phyloP scores from a whole-genome alignment of 306 rosid species.

The Inga leiocalycina region DNA sequence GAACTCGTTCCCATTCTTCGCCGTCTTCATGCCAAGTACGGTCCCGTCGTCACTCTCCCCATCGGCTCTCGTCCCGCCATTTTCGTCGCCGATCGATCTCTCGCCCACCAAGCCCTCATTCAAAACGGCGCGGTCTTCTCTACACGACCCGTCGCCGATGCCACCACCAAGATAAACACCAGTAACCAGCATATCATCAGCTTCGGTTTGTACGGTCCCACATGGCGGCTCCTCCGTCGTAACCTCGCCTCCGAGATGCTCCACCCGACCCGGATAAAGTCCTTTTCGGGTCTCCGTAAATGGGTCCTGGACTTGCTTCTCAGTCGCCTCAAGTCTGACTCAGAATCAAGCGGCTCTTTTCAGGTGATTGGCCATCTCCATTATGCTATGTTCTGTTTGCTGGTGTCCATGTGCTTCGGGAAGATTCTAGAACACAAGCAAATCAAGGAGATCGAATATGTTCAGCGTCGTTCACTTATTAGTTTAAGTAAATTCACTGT shows the following conservation, averaged over 20 bases:
- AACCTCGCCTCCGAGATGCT: background rate
- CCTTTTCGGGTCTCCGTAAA: background rate
- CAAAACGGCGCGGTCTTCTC: background rate
- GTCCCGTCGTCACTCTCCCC: background rate
- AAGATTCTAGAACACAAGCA: background rate
- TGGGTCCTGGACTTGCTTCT: background rate
- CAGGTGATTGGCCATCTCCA: background rate
- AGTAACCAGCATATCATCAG: background rate
- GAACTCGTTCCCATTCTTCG: background rate
- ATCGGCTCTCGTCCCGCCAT: background rate
- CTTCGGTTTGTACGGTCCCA: background rate
- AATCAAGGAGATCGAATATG: background rate
- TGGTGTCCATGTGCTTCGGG: background rate
- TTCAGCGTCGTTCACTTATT: background rate
- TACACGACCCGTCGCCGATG: background rate
- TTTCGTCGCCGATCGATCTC: background rate
- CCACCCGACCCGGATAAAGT: background rate
- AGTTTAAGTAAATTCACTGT: background rate
- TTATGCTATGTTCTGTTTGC: slow-evolving; percentile 1
- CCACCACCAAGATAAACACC: background rate
- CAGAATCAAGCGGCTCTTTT: background rate
- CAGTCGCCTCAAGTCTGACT: background rate
- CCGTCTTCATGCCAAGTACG: background rate
- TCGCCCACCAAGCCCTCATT: background rate
- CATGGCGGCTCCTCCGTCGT: background rate